Base-by-base conservation (phyloP, 2,329 filamentous ascomycete species). In the Orbilia javanica region DNA sequence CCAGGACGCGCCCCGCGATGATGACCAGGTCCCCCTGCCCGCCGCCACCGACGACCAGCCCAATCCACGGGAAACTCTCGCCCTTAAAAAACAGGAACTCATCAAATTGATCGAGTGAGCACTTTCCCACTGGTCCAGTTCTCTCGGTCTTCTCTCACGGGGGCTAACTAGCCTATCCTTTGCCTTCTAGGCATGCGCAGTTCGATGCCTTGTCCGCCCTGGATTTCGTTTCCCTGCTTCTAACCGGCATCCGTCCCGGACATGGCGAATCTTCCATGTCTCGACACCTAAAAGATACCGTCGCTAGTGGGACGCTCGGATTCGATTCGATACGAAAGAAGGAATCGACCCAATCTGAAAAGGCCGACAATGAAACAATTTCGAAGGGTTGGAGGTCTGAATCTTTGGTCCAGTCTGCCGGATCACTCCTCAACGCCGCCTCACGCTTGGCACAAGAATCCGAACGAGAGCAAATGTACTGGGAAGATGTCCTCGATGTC, bases 401-500 rank as follows among this genome's bases (percentile, higher is more conserved):
- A 82, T 91, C 91, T 53, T 89, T 97, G 80, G 90, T 92, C 81
- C 88, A 89, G 36, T 90, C 92, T 2, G 90, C 93, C 0, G 91
- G 93, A 81, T 90, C 90, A 39, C 88, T 97, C 22, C 85, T 93
- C 13, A 88, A 89, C 8, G 91, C 94, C 3, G 91, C 92, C 0
- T 87, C 88, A 27, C 88, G 93, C 46, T 85, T 99, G 11, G 89
- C 93, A 81, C 88, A 88, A 10, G 94, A 97, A 83, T 91, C 96
- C 36, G 87, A 89, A 8, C 89, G 90, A 31, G 96, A 99, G 85
- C 91, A 90, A 1, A 91, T 88, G 81, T 99, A 97, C 84, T 99
- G 96, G 96, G 88, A 92, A 69, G 91, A 97, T 81, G 88, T 98
- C 1, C 86, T 97, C 55, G 89, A 90, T 8, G 90, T 98, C 52